These are phyloP conservation scores for Plectosphaerella cucumerina DNA, from an alignment of 2,329 filamentous ascomycete genomes.

Conservation along the genomic window DNA sequence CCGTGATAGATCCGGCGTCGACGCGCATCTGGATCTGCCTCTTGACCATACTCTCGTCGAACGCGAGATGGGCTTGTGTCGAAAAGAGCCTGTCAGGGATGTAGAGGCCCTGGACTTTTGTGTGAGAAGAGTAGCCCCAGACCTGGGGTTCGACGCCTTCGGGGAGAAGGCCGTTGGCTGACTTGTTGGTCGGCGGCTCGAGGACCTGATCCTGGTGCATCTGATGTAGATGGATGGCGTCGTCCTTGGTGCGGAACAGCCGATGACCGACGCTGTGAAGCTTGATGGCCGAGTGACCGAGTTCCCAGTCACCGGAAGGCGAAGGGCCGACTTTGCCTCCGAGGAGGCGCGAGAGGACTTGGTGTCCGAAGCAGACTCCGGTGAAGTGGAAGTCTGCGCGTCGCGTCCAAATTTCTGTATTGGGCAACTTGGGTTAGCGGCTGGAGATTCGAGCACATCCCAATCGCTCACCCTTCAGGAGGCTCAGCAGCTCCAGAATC, in stretches of 20 bases:
- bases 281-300: constrained; percentile 61
- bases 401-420: constrained; percentile 41
- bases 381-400: constrained; percentile 55
- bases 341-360: constrained; percentile 69
- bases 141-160: constrained; percentile 35
- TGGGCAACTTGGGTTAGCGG: too few relatives aligned
- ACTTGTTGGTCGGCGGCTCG: constrained; percentile 51
- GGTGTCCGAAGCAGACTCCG: constrained; percentile 79
- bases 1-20: constrained; percentile 56
- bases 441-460: too few relatives aligned
- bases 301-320: constrained; percentile 65
- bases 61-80: constrained; percentile 77
- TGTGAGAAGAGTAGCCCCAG: constrained; percentile 62
- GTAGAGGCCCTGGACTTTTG: constrained; percentile 72
- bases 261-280: constrained; percentile 63
- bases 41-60: constrained; percentile 63
- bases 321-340: constrained; percentile 64
- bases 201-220: constrained; percentile 77
- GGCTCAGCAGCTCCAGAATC: constrained; percentile 66
- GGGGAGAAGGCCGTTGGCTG: constrained; percentile 29
- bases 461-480: constrained; percentile 42
- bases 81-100: constrained; percentile 60
- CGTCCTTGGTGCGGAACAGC: constrained; percentile 56
- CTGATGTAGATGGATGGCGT: constrained; percentile 60
- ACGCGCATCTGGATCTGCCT: constrained; percentile 59